Evolutionary conservation across 1,284 basidiomycete genomes (phyloP), one percentile per base, ranked within the genome.

Genomic region (Marasmius oreades): DNA sequence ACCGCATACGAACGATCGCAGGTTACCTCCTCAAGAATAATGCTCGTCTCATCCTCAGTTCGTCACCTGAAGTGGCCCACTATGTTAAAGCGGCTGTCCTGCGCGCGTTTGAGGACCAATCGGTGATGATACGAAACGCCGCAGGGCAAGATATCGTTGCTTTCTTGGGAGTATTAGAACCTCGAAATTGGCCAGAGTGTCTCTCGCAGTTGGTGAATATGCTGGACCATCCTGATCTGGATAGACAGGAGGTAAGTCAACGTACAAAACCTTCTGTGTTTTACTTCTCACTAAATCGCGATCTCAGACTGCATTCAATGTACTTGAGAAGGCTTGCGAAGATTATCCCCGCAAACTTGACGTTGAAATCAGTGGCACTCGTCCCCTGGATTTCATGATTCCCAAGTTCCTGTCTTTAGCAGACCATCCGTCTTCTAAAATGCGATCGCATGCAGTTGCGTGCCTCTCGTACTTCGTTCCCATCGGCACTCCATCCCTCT

Each of bases 11-110:
- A 56, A 92, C 93, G 58, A 95, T 98, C 72, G 95, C 97, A 31
- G 97, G 96, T 55, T 91, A 98, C 66, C 81, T 99, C 34, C 86
- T 99, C 72, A 99, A 99, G 84, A 99, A 98, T 75, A 93, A 96
- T 66, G 85, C 87, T 42, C 79, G 85, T 56, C 79, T 88, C 64
- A 84, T 93, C 66, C 77, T 89, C 52, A 78, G 76, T 55, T 82
- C 87, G 12, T 75, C 84, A 23, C 76, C 78, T n/a, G 83, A 87
- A 26, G 88, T 91, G 6, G 77, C 85, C 42, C 77, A 81, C 36
- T 98, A 91, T 69, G 90, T 95, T 62, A 97, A 97, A 71, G 77
- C 74, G 12, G 85, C 90, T 39, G 85, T 96, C 42, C 82, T 98
- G 18, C 77, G 81, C 57, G 92, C 93, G 33, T 91, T 97, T 70